Evolutionary conservation across 2,329 filamentous ascomycete genomes (phyloP), one percentile per base, ranked within the genome.

Genomic region (Triangularia setosa): DNA sequence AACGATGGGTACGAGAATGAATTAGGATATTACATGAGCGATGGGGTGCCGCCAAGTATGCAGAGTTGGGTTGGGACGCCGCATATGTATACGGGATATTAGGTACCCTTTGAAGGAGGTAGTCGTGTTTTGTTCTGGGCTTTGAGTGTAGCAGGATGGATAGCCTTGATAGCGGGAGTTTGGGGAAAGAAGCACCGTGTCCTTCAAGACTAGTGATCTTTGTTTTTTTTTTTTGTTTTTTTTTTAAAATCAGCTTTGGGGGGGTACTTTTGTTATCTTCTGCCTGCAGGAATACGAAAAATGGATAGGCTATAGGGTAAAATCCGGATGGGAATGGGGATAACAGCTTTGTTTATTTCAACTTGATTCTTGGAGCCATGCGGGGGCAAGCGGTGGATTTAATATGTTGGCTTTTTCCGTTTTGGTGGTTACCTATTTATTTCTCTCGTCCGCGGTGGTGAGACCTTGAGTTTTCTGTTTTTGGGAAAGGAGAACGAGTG

Each of bases 1-100:
- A 72, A 71, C 11, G 73, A 74, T 44, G 73, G 73, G 25, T 74
- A 74, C 48, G 73, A 74, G 66, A 67, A 72, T 30, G 72, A 74
- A 60, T 60, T 74, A 54, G 70, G 72, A 16, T 72, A 72, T 30
- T 73, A 73, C 64, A 72, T 74, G 65, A 67, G 67, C 14, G 72
- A 73, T 21, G 68, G 69, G 65, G 52, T 44, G 53, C 23, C 27
- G 21, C 25, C 11, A 55, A 18, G 54, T 9, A 65, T 60, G 28
- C 69, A 68, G 35, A 68, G 66, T 24, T 74, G 73, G 73, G 64
- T 67, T 14, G 66, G 67, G 14, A 53, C 40, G 24, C 52, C 52
- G 12, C 52, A 25, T 14, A 28, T 55, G 25, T 25, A 55, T 16
- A 25, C 25, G 6, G 52, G 52, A 12, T 55, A 55, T 6, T 24